Percentiles rank a stretch among this genome's conserved stretches.
These are phyloP conservation scores for Ophiocordyceps polyrhachis-furcata DNA, from an alignment of 2,329 filamentous ascomycete genomes.

Conservation along the genomic window DNA sequence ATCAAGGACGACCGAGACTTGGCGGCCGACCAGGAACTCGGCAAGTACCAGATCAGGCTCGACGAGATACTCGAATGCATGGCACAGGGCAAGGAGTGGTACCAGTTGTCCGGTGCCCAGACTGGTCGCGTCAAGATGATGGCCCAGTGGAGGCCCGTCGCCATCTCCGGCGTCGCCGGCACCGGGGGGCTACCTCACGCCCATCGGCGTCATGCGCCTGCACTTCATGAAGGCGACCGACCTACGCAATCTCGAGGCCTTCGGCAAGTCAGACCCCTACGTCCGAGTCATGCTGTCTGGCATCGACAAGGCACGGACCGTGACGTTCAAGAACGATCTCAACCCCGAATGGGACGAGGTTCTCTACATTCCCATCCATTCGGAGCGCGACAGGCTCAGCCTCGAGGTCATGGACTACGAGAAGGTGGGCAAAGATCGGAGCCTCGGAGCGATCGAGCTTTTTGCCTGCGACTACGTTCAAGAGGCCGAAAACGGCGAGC, in stretches of 20 bases:
- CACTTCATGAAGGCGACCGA: slow-evolving; percentile 73
- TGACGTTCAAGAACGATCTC: slow-evolving; percentile 90
- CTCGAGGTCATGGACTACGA: slow-evolving; percentile 97
- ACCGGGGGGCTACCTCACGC: slow-evolving; percentile 82
- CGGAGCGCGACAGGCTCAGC: slow-evolving; percentile 60
- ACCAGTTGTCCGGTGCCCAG: slow-evolving; percentile 64
- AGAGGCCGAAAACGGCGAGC: slow-evolving; percentile 66
- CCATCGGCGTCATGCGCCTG: slow-evolving; percentile 86
- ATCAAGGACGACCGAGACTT: slow-evolving; percentile 93
- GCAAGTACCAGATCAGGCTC: slow-evolving; percentile 87
- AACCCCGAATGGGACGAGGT: slow-evolving; percentile 94
- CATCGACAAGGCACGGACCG: slow-evolving; percentile 76
- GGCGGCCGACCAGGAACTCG: slow-evolving; percentile 62
- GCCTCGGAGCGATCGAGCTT: slow-evolving; percentile 65
- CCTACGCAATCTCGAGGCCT: slow-evolving; percentile 79
- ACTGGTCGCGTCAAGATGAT: slow-evolving; percentile 78
- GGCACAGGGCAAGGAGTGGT: slow-evolving; percentile 92
- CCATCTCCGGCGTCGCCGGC: slow-evolving; percentile 59
- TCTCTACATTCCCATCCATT: slow-evolving; percentile 82
- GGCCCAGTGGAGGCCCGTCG: slow-evolving; percentile 89
- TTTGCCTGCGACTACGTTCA: slow-evolving; percentile 59
- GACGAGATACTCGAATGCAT: slow-evolving; percentile 84
- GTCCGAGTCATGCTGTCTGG: slow-evolving; percentile 76
- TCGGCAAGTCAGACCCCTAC: slow-evolving; percentile 96
- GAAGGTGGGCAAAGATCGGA: slow-evolving; percentile 76